These are phyloP conservation scores for Flaveria sonorensis DNA, from an alignment of 129 eudicot species.

Conservation along the genomic window DNA sequence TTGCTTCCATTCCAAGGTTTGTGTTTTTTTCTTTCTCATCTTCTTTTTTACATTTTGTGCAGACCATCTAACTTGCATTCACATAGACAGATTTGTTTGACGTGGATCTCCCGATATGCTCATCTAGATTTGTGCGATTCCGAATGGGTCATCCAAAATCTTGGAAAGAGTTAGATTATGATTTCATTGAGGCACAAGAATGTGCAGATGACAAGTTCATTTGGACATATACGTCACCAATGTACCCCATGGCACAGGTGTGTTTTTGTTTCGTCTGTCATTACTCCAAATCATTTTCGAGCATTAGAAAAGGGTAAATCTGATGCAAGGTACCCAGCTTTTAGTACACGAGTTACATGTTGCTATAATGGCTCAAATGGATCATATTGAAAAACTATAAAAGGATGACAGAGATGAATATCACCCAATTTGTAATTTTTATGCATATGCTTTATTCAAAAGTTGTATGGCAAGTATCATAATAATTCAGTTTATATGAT, in stretches of 20 bases:
- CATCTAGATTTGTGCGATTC: constrained; percentile 68
- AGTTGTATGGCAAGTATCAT: neutral
- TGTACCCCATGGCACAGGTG: constrained; percentile 75
- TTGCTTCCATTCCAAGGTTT: constrained; percentile 69
- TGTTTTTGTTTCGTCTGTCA: neutral
- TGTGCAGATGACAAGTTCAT: constrained; percentile 57
- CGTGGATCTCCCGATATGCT: constrained; percentile 57
- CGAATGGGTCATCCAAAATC: constrained; percentile 64
- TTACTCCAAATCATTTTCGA: neutral
- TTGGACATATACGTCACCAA: constrained; percentile 74
- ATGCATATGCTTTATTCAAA: neutral
- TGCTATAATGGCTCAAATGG: neutral
- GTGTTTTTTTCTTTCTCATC: neutral
- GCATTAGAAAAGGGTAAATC: neutral
- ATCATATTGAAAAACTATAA: neutral
- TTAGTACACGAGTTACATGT: too few relatives aligned
- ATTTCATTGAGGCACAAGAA: constrained; percentile 37
- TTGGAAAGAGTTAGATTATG: constrained; percentile 26
- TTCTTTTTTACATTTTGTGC: neutral
- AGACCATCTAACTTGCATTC: neutral
- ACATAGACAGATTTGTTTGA: constrained; percentile 59
- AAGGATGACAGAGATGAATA: neutral
- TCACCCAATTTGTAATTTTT: neutral
- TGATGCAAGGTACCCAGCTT: too few relatives aligned
- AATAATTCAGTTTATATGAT: neutral